Percentiles rank a stretch among this genome's conserved stretches.
phyloP scores from a whole-genome alignment of 2,329 filamentous ascomycete genomes.

The Fusarium sp. region DNA sequence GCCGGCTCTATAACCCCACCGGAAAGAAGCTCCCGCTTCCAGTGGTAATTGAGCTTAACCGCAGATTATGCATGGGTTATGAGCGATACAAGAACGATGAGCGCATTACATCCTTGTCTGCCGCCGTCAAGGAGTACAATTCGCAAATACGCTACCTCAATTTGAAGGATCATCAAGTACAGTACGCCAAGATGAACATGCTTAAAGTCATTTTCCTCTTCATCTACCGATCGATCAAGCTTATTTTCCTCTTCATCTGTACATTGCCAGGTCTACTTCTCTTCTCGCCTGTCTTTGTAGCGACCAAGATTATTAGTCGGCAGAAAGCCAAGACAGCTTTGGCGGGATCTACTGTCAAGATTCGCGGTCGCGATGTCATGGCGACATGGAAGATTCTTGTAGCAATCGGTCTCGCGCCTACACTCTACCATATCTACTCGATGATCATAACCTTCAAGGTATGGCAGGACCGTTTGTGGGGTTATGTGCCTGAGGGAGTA shows the following conservation, averaged over 20 bases:
- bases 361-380: conserved; percentile 90
- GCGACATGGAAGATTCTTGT: conserved; percentile 95
- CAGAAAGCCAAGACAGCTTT: conserved; percentile 87
- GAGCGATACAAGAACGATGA: conserved; percentile 93
- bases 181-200: conserved; percentile 88
- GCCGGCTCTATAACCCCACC: conserved; percentile 93
- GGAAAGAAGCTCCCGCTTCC: conserved; percentile 94
- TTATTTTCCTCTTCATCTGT: conserved; percentile 81
- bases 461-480: conserved; percentile 85
- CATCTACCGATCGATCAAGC: conserved; percentile 84
- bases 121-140: conserved; percentile 88
- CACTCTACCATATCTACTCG: conserved; percentile 87
- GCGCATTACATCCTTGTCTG: conserved; percentile 81
- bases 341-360: conserved; percentile 88
- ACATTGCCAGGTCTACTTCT: conserved; percentile 89
- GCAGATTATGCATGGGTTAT: conserved; percentile 91
- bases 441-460: conserved; percentile 82
- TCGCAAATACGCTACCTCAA: conserved; percentile 86
- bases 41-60: conserved; percentile 93
- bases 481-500: conserved; percentile 84
- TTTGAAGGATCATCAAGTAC: conserved; percentile 93
- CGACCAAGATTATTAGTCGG: conserved; percentile 84
- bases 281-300: conserved; percentile 90
- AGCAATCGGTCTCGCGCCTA: conserved; percentile 85
- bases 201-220: conserved; percentile 82